These are phyloP conservation scores for Fusarium liriodendri DNA, from an alignment of 2,329 filamentous ascomycete species.

Conservation along the genomic window DNA sequence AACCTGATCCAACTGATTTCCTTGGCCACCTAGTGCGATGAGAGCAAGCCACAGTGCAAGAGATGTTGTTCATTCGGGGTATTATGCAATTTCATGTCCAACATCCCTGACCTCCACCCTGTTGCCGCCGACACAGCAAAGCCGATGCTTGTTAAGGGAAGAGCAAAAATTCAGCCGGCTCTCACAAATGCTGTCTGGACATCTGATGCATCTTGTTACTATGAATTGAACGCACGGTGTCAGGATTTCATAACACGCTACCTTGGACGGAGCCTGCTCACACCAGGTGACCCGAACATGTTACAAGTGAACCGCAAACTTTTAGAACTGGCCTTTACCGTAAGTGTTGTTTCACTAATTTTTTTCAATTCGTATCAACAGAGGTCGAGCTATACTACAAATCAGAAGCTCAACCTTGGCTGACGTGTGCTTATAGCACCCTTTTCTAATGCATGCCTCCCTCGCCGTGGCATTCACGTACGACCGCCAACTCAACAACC, in stretches of 20 bases:
- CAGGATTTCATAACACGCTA: constrained; percentile 57
- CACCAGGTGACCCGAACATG: constrained; percentile 52
- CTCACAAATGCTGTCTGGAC: constrained; percentile 50
- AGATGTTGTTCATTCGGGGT: constrained; percentile 57
- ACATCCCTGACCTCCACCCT: constrained; percentile 53
- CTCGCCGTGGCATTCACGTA: constrained; percentile 56
- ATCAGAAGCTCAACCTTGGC: too few relatives aligned
- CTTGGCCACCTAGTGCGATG: constrained; percentile 55
- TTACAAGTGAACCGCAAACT: constrained; percentile 52
- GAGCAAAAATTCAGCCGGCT: constrained; percentile 36
- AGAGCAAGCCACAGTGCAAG: constrained; percentile 56
- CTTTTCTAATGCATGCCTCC: constrained; percentile 59
- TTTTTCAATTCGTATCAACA: too few relatives aligned
- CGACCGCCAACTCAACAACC: constrained; percentile 47
- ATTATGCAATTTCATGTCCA: constrained; percentile 55
- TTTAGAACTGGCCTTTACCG: constrained; percentile 52
- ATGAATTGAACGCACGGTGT: constrained; percentile 52
- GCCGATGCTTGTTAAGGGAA: constrained; percentile 28
- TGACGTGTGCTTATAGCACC: constrained; percentile 46
- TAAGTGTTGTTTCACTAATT: constrained; percentile 12
- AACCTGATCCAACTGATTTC: not conserved
- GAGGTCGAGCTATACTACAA: too few relatives aligned
- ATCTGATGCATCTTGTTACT: constrained; percentile 44
- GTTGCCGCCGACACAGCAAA: constrained; percentile 38
- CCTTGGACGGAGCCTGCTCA: constrained; percentile 51